Conservation (phyloP, 495 filamentous ascomycete species). For the Coniosporium apollinis region DNA sequence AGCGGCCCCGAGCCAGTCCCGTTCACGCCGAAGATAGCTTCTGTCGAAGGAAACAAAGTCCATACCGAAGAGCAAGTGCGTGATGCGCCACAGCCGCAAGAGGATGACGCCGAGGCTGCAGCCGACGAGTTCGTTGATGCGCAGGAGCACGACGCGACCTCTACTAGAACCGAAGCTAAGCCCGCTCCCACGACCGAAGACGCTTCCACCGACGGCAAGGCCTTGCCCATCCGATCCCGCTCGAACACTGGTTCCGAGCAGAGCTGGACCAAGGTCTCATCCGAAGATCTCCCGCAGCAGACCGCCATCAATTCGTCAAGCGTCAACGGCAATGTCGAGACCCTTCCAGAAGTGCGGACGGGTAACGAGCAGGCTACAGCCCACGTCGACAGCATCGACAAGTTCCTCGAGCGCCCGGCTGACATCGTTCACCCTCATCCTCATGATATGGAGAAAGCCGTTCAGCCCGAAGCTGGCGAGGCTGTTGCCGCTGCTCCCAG, state of each 20-base stretch:
- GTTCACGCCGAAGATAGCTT: neutral
- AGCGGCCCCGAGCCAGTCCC: neutral
- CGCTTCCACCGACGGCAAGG: too few relatives aligned
- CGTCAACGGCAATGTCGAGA: neutral
- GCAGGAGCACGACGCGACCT: too few relatives aligned
- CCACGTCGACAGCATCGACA: conserved; percentile 10
- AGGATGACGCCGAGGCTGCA: too few relatives aligned
- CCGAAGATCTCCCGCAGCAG: too few relatives aligned
- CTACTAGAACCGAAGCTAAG: too few relatives aligned
- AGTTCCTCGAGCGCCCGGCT: conserved; percentile 9
- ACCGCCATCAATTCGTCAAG: neutral
- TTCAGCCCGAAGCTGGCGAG: conserved; percentile 12
- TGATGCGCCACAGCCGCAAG: too few relatives aligned
- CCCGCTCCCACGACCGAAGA: too few relatives aligned
- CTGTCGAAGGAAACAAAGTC: neutral
- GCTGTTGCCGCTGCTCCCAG: conserved; percentile 11
- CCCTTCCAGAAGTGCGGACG: neutral
- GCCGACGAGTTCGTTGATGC: too few relatives aligned
- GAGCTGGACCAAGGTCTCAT: too few relatives aligned
- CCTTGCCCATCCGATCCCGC: too few relatives aligned
- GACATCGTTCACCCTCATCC: conserved; percentile 13
- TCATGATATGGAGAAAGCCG: conserved; percentile 11
- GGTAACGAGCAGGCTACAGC: neutral
- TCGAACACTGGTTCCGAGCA: too few relatives aligned
- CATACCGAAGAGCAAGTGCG: neutral